Base-by-base conservation (phyloP, 768 basidiomycete species). In the Lanmaoa rubissima region DNA sequence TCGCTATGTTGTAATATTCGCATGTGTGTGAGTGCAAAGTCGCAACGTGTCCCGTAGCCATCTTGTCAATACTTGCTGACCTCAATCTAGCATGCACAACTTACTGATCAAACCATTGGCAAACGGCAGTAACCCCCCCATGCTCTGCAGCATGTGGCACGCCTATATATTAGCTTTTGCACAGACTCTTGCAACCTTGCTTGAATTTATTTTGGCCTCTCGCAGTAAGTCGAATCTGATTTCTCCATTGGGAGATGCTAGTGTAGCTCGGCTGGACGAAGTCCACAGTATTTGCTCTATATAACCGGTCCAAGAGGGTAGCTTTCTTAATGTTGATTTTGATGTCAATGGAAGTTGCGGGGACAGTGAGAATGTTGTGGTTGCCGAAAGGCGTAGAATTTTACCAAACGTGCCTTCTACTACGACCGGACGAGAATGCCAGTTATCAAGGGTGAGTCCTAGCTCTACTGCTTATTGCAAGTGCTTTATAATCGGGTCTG, bases 1-100 rank as follows among this genome's bases (percentile, higher is more conserved):
- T 57, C 69, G 60, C n/a, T 71, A 71, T 57, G 39, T 52, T 40
- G 55, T 54, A 6, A 50, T 71, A 41, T 28, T 56, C 5, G 59
- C 55, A 31, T 66, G 62, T 14, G 8, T 59, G 68, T 70, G 39
- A 65, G 68, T 59, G 19, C 11, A 34, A 24, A 24, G 21, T 39
- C 11, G 3, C 17, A 26, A 24, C 5, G 3, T n/a, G 5, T 47
- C 24, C 13, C 9, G 7, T 13, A 10, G 10, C 5, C 17, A 19
- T 21, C 14, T 44, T 7, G 13, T 14, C 21, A 36, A 32, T 21
- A 14, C 11, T 36, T 28, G 16, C 16, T 35, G 14, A 51, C 14
- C 40, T 49, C 19, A 36, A 45, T 14, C 17, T 21, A 67, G 65
- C 38, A 26, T n/a, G 10, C 65, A 67, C 28, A 67, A 64, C 14